Percentiles rank a stretch among this genome's conserved stretches.
These are phyloP conservation scores for Anthoceros angustus DNA, from an alignment of 225 moss, liverwort and hornwort species.

Conservation along the genomic window DNA sequence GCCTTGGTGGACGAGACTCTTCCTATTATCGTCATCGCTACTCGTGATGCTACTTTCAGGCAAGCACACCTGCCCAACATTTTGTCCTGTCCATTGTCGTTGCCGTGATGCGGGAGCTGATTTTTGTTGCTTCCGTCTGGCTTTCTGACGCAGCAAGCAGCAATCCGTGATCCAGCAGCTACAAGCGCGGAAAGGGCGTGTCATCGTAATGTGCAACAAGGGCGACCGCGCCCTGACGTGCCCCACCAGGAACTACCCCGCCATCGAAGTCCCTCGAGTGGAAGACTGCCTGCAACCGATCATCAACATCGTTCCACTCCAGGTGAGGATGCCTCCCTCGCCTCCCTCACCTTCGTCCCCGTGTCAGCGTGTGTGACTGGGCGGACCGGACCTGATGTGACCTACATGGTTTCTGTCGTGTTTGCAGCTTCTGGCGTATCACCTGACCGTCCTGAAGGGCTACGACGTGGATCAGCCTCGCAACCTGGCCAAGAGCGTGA, in stretches of 20 bases:
- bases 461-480: conserved; percentile 98
- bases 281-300: conserved; percentile 97
- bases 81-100: background rate
- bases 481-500: conserved; percentile 97
- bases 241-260: conserved; percentile 80
- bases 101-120: background rate
- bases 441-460: conserved; percentile 85
- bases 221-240: conserved; percentile 79
- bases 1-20: conserved; percentile 96
- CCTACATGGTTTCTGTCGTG: conserved; percentile 3
- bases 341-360: background rate
- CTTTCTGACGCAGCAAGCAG: conserved; percentile 59
- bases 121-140: background rate
- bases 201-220: conserved; percentile 93
- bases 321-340: conserved; percentile 21
- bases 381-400: background rate
- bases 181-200: conserved; percentile 91
- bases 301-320: conserved; percentile 89
- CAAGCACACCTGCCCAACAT: conserved; percentile 11
- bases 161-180: conserved; percentile 97
- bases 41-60: conserved; percentile 96
- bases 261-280: conserved; percentile 90
- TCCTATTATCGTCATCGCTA: conserved; percentile 88
- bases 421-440: conserved; percentile 81
- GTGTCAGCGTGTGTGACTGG: background rate